Evolutionary conservation across 2,329 filamentous ascomycete genomes (phyloP), one percentile per base, ranked within the genome.

Genomic region (Aspergillus luchuensis): DNA sequence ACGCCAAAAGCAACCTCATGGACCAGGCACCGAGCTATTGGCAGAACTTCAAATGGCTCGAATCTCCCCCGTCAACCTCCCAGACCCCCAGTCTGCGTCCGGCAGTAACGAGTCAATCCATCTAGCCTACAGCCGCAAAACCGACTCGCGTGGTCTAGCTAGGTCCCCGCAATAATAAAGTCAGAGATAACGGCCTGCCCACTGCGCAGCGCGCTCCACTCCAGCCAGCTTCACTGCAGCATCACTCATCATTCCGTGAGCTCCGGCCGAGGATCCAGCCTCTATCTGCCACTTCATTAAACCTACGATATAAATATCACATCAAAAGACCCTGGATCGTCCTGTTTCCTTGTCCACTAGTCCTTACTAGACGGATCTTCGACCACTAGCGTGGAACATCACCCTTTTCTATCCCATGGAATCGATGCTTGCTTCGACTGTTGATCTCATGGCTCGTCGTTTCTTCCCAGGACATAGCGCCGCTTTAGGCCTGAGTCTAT

Each of bases 401-500:
- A 52, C 51, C 43, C 36, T 30, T 41, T 57, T 28, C 30, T 30
- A 39, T 11, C 36, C 19, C 50, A 60, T 48, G 57, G 55, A 50
- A 43, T 55, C 25, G 23, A 68, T 63, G 62, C 60, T 71, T 54
- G 38, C 65, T 4, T 55, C 65, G 0, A 10, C 63, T 11, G 39
- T 71, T 48, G 70, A 72, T 28, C 58, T 67, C 50, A 72, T 75
- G 71, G 67, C 65, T 21, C 69, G 70, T 36, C 69, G 66, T 15
- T 58, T 73, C 21, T 63, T 72, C 38, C 68, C 61, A 41, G 67
- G 67, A 19, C 71, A 72, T 30, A 67, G 66, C 50, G 36, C 68
- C 43, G 69, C 71, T 36, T 62, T 75, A 25, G 72, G 72, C 15
- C 45, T 75, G 38, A 75, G 72, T 28, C 11, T 73, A 1, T 63